Evolutionary conservation across 2,329 filamentous ascomycete genomes (phyloP).

Genomic region (Fusarium oxysporum): DNA sequence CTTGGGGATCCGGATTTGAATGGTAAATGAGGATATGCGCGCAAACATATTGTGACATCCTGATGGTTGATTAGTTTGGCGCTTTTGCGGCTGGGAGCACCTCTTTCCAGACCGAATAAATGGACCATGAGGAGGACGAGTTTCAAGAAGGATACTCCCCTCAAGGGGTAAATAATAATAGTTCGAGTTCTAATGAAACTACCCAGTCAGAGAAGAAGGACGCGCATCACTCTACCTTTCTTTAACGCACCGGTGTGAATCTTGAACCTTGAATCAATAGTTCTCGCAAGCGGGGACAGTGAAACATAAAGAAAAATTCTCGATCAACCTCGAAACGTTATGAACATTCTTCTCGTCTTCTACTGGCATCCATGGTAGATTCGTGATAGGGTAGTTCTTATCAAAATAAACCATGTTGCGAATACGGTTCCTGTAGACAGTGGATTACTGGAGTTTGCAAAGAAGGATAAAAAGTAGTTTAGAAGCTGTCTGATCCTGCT

Average conservation of each 20-base stretch:
- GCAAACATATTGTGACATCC: fast-evolving
- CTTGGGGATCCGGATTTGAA: background rate
- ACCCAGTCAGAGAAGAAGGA: background rate
- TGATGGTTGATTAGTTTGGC: background rate
- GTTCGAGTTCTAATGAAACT: background rate
- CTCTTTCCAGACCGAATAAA: background rate
- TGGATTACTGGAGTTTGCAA: background rate
- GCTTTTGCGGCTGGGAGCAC: background rate
- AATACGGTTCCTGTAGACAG: too few species aligned
- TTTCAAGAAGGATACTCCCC: too few species aligned
- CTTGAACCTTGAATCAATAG: too few species aligned
- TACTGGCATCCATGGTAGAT: too few species aligned
- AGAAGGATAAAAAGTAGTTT: fast-evolving
- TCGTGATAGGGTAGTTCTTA: too few species aligned
- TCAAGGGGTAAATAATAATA: too few species aligned
- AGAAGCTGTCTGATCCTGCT: fast-evolving
- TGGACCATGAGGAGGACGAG: background rate
- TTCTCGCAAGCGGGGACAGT: too few species aligned
- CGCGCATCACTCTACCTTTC: background rate
- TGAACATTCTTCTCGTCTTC: too few species aligned
- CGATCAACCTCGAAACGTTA: too few species aligned
- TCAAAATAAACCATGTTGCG: too few species aligned
- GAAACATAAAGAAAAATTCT: too few species aligned
- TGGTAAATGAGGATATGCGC: background rate
- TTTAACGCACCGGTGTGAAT: too few species aligned